Evolutionary conservation across 2,329 filamentous ascomycete genomes (phyloP).

Genomic region (Fusarium nisikadoi): DNA sequence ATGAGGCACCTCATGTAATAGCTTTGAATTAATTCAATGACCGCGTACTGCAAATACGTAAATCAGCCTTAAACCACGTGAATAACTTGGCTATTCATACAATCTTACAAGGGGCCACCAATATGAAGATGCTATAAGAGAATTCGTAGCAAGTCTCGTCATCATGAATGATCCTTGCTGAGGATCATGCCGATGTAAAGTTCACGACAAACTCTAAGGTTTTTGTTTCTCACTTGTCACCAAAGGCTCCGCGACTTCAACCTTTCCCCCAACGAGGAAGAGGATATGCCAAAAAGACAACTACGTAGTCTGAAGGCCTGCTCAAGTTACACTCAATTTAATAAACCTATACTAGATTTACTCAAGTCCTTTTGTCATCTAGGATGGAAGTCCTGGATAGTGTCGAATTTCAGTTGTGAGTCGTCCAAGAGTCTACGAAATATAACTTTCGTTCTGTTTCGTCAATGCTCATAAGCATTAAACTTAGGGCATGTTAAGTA

Average conservation of each 20-base stretch:
- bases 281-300: no score
- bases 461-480: neutral
- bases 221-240: neutral
- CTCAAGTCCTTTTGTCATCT: no score
- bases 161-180: neutral
- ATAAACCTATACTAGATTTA: no score
- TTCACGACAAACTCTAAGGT: neutral
- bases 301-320: no score
- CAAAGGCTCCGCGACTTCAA: neutral
- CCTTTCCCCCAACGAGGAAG: no score
- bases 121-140: neutral
- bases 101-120: neutral
- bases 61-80: constrained; percentile 8
- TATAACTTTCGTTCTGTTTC: no score
- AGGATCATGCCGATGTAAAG: neutral
- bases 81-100: neutral
- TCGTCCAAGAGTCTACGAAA: no score
- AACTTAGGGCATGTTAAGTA: neutral
- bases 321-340: no score
- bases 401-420: neutral
- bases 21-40: constrained; percentile 17
- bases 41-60: constrained; percentile 30
- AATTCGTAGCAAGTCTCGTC: neutral
- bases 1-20: neutral
- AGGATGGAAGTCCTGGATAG: neutral